These are phyloP conservation scores for Pelargonium cotyledonis DNA, from an alignment of 441 rosid genomes.

Conservation along the genomic window DNA sequence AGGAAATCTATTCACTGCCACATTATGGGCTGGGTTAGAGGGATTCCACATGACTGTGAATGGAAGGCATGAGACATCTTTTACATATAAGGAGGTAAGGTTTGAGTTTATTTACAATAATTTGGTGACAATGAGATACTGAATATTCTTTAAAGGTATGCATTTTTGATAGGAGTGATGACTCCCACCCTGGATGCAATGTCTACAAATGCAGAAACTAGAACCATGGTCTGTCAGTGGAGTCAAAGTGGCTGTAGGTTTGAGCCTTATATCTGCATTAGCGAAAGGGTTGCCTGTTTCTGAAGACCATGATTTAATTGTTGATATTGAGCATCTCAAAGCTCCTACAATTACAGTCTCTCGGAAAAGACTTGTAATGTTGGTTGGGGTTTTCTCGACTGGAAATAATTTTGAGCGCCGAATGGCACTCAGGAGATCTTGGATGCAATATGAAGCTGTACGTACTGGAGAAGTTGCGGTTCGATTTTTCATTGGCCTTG, in stretches of 20 bases:
- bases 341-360: slow-evolving; percentile 53
- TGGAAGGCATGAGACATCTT: slow-evolving; percentile 82
- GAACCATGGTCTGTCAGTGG: slow-evolving; percentile 69
- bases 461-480: slow-evolving; percentile 77
- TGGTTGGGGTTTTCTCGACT: slow-evolving; percentile 85
- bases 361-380: slow-evolving; percentile 42
- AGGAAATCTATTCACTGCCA: slow-evolving; percentile 68
- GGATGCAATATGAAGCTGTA: slow-evolving; percentile 81
- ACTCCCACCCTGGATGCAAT: no score
- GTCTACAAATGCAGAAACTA: slow-evolving; percentile 50
- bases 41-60: slow-evolving; percentile 90
- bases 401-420: slow-evolving; percentile 87
- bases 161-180: no score
- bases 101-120: slow-evolving; percentile 10
- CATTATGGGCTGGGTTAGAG: slow-evolving; percentile 68
- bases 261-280: slow-evolving; percentile 49
- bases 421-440: slow-evolving; percentile 85
- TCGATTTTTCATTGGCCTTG: slow-evolving; percentile 84
- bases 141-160: no score
- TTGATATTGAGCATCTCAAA: slow-evolving; percentile 58
- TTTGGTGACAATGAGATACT: no score
- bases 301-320: slow-evolving; percentile 50
- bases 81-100: slow-evolving; percentile 71
- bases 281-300: slow-evolving; percentile 76
- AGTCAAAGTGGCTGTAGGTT: slow-evolving; percentile 56